Conservation (phyloP, 768 basidiomycete genomes). For the Termitomyces sp. region DNA sequence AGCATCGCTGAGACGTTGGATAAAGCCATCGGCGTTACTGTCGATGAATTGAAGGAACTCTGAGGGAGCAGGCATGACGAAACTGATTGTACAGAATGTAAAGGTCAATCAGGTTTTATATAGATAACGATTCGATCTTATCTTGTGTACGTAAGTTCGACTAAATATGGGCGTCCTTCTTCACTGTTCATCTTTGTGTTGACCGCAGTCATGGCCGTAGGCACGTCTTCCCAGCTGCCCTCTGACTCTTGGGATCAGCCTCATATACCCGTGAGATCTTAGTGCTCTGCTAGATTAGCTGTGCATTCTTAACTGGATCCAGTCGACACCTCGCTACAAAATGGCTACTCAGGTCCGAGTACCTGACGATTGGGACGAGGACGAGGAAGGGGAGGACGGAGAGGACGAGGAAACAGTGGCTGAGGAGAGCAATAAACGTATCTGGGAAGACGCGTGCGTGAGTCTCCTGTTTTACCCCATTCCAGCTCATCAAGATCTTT, state of each 20-base stretch:
- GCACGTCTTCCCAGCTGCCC: constrained; percentile 16
- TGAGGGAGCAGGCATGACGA: constrained; percentile 44
- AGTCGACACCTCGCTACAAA: constrained; percentile 15
- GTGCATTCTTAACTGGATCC: constrained; percentile 1
- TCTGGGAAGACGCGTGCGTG: constrained; percentile 75
- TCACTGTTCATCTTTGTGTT: background rate
- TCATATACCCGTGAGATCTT: constrained; percentile 13
- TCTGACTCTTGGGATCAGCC: constrained; percentile 21
- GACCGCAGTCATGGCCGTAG: constrained; percentile 10
- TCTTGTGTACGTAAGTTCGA: constrained; percentile 11
- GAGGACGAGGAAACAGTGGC: constrained; percentile 21
- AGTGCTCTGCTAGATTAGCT: background rate
- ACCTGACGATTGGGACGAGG: constrained; percentile 30
- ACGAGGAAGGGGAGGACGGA: constrained; percentile 25
- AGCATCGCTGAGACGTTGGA: constrained; percentile 74
- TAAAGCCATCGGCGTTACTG: constrained; percentile 66
- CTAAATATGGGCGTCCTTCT: background rate
- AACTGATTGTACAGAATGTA: background rate
- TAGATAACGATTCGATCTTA: constrained; percentile 8
- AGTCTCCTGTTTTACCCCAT: background rate
- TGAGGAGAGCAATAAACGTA: constrained; percentile 43
- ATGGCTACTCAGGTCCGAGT: constrained; percentile 8
- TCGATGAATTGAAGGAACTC: constrained; percentile 59
- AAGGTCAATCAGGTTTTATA: too few species aligned
- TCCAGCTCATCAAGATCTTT: background rate